Percentiles rank a stretch among this genome's conserved stretches.
phyloP scores from a whole-genome alignment of 2,329 filamentous ascomycete species.

The Cladosporium velox region DNA sequence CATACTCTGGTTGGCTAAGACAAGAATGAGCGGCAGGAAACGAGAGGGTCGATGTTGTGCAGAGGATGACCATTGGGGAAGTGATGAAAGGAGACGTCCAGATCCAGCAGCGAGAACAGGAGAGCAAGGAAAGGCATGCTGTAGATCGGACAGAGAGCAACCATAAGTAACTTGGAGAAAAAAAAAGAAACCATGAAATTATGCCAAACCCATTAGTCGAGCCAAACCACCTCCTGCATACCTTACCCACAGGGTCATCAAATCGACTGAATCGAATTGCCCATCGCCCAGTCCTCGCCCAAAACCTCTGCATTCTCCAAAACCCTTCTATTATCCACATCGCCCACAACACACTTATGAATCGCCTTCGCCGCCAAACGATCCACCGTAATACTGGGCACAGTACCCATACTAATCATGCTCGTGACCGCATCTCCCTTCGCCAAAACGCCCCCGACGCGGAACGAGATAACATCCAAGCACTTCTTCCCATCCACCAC shows the following conservation, averaged over 20 bases:
- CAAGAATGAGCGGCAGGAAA: neutral
- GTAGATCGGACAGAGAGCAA: neutral
- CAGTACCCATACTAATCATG: conserved; percentile 17
- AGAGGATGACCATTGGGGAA: neutral
- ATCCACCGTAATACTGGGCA: conserved; percentile 36
- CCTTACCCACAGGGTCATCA: neutral
- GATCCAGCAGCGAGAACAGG: neutral
- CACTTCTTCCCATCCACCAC: conserved; percentile 36
- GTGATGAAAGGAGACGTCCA: neutral
- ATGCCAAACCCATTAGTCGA: conserved; percentile 3
- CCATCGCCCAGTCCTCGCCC: conserved; percentile 39
- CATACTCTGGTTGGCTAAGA: neutral
- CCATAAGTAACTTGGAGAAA: neutral
- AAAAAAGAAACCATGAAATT: conserved; percentile 12
- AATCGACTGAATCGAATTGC: conserved; percentile 32
- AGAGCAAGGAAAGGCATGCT: neutral
- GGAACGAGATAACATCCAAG: conserved; percentile 39
- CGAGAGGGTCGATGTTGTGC: neutral
- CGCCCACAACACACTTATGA: conserved; percentile 34
- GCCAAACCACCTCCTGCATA: neutral
- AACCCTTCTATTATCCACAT: conserved; percentile 35
- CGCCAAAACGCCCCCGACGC: conserved; percentile 36
- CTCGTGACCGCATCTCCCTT: conserved; percentile 33
- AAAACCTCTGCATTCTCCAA: conserved; percentile 41
- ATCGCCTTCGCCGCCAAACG: conserved; percentile 36